Evolutionary conservation across 345 rosid species (phyloP), one percentile per base, ranked within the genome.

Genomic region (Reutealis trisperma): DNA sequence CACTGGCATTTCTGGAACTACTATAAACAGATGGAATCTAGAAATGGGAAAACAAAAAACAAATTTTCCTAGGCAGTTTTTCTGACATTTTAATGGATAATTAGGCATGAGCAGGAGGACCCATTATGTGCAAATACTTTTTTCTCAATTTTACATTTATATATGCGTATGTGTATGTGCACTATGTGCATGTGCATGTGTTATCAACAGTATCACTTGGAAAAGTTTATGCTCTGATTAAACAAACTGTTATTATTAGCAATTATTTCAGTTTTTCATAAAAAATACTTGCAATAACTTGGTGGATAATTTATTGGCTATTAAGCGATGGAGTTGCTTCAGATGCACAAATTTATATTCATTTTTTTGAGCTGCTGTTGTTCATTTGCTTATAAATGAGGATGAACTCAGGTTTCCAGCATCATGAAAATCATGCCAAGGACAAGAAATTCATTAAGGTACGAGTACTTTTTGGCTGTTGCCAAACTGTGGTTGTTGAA

Each of bases 381-480:
- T 59, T 76, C 73, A 37, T 71, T 71, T 52, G 58, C 83, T 84
- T 63, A 90, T 52, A 44, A 75, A 67, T 57, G 63, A 37, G 80
- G 71, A 37, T 81, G 74, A 81, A 80, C 68, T 84, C 95, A 95
- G 99, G 98, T 84, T 83, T 78, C 65, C 82, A 78, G 83, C 87
- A 81, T 81, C 76, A 47, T 22, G 80, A 83, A 71, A 84, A 81
- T 71, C 70, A 69, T 62, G 59, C 80, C 27, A 64, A 51, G 49
- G 85, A 83, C 71, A 89, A 83, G 74, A 54, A 75, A 45, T 63
- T 84, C 79, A 83, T 95, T 76, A 95, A 95, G 98, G 98, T 94
- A 90, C 76, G 62, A 27, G 21, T 32, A 25, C 42, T 73, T 25
- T 24, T 52, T 75, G 61, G 59, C 62, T 67, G n/a, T 63, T 63